A percentile compares a stretch with the other conserved stretches of the same genome.
phyloP scores from a whole-genome alignment of 208 protist genomes.

The Leishmania arabica region DNA sequence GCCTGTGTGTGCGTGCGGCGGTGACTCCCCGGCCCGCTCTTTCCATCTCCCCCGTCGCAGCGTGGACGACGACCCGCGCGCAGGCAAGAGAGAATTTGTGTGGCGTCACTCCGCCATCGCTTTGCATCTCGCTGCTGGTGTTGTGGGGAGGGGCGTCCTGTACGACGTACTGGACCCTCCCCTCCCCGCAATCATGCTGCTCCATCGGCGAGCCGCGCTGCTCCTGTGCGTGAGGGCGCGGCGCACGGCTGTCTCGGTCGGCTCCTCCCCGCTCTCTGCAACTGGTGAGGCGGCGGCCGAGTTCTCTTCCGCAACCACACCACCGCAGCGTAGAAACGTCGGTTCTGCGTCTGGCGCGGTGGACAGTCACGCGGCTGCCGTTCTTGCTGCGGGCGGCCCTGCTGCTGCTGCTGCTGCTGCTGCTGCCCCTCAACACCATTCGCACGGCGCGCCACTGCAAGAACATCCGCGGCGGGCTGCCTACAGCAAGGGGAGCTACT shows the following conservation, averaged over 20 bases:
- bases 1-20: neutral
- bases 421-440: neutral
- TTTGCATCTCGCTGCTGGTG: neutral
- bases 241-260: neutral
- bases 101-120: neutral
- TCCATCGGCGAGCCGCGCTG: constrained; percentile 3
- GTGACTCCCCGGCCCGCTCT: neutral
- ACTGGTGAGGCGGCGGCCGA: neutral
- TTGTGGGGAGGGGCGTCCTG: neutral
- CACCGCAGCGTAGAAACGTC: neutral
- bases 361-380: neutral
- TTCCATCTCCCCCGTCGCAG: neutral
- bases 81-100: neutral
- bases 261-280: neutral
- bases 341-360: neutral
- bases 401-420: neutral
- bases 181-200: neutral
- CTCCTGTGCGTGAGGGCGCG: neutral
- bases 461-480: neutral
- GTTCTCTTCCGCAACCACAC: neutral
- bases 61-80: neutral
- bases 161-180: neutral
- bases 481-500: constrained; percentile 37
- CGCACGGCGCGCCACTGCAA: neutral
- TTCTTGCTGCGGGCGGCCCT: neutral